Evolutionary conservation across 495 filamentous ascomycete genomes (phyloP).

Genomic region (Bryoglossum gracile): DNA sequence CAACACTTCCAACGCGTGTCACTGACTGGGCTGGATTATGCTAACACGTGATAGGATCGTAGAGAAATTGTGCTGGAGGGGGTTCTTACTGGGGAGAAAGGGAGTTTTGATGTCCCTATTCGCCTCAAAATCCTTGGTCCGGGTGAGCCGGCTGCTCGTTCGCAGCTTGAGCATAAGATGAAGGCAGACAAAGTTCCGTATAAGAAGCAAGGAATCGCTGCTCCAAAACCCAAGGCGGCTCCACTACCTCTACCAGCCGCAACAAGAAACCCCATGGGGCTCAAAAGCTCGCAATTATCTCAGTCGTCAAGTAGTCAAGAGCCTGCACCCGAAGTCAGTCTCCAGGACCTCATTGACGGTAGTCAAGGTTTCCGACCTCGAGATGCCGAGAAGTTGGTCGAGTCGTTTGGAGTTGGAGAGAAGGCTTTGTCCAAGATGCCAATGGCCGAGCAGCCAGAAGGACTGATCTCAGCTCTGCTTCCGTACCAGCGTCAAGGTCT

Average conservation of each 20-base stretch:
- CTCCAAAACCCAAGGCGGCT: constrained; percentile 28
- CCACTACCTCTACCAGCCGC: constrained; percentile 1
- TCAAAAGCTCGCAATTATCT: constrained; percentile 28
- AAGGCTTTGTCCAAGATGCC: constrained; percentile 66
- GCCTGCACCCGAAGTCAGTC: constrained; percentile 29
- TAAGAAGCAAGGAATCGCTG: constrained; percentile 37
- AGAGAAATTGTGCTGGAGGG: constrained; percentile 56
- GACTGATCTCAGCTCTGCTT: constrained; percentile 58
- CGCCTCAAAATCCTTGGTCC: constrained; percentile 61
- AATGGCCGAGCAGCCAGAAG: constrained; percentile 57
- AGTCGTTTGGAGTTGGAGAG: constrained; percentile 62
- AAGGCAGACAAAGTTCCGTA: constrained; percentile 48
- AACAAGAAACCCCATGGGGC: constrained; percentile 24
- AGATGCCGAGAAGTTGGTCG: constrained; percentile 58
- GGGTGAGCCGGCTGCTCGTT: constrained; percentile 40
- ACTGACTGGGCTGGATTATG: not conserved
- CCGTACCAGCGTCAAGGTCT: constrained; percentile 80
- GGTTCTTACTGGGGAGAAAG: constrained; percentile 53
- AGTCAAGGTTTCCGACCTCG: constrained; percentile 66
- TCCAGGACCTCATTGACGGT: constrained; percentile 57
- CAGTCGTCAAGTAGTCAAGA: constrained; percentile 32
- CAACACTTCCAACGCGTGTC: not conserved
- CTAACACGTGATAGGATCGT: constrained; percentile 22
- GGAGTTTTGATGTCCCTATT: constrained; percentile 63
- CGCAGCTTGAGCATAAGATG: constrained; percentile 51